phyloP scores from a whole-genome alignment of 78 protist species.

The Dictyostelium firmibasis region DNA sequence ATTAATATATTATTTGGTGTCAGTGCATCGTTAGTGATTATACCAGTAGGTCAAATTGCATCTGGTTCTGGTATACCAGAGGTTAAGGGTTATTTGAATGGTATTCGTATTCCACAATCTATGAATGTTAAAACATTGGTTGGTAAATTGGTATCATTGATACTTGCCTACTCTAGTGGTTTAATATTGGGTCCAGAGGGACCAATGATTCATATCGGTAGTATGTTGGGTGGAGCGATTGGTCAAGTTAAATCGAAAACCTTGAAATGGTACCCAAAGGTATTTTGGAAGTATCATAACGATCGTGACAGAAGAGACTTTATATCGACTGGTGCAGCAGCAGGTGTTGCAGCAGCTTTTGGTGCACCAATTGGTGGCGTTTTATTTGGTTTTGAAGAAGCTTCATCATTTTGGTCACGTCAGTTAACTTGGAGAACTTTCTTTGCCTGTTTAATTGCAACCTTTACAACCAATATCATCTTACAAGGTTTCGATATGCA shows the following conservation, averaged over 20 bases:
- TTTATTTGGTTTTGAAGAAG: conserved; percentile 91
- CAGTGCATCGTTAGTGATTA: conserved; percentile 64
- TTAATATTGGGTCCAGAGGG: conserved; percentile 92
- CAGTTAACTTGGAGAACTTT: conserved; percentile 95
- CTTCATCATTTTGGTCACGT: conserved; percentile 84
- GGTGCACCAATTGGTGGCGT: conserved; percentile 97
- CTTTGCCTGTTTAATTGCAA: conserved; percentile 83
- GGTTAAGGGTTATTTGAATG: conserved; percentile 93
- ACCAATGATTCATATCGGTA: conserved; percentile 93
- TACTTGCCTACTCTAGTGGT: conserved; percentile 82
- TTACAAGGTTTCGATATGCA: conserved; percentile 66
- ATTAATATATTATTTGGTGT: conserved; percentile 75
- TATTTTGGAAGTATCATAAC: conserved; percentile 67
- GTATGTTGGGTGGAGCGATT: conserved; percentile 90
- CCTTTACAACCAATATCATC: conserved; percentile 80
- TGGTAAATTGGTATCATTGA: conserved; percentile 81
- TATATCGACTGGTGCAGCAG: conserved; percentile 94
- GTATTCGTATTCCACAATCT: conserved; percentile 88
- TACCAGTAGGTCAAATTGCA: conserved; percentile 82
- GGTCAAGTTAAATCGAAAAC: conserved; percentile 88
- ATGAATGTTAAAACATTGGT: conserved; percentile 86
- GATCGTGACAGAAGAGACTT: conserved; percentile 90
- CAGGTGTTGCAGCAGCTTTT: conserved; percentile 97
- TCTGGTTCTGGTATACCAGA: conserved; percentile 94
- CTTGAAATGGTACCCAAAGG: conserved; percentile 64